Conservation (phyloP, 2,329 filamentous ascomycete species). For the Alternaria incomplexa region DNA sequence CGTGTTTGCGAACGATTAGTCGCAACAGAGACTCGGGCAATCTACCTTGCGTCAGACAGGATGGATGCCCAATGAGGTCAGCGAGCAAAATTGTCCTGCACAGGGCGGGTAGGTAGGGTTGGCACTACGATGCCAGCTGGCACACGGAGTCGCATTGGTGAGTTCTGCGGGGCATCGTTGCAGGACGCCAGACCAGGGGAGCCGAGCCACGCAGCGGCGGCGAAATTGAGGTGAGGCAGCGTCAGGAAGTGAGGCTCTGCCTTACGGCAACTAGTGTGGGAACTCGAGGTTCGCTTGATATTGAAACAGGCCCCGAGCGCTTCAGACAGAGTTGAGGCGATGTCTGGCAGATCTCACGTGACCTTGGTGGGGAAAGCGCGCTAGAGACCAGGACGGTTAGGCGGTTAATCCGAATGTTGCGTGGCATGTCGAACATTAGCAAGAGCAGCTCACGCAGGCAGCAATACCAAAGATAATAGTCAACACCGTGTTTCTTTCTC, state of each 20-base stretch:
- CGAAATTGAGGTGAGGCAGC: conserved; percentile 20
- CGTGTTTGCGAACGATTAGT: conserved; percentile 47
- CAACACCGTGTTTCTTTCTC: conserved; percentile 29
- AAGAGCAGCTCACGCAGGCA: conserved; percentile 38
- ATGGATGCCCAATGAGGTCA: conserved; percentile 38
- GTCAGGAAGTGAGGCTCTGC: conserved; percentile 34
- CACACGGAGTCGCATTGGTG: conserved; percentile 37
- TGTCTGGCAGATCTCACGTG: conserved; percentile 11
- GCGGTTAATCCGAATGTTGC: conserved; percentile 30
- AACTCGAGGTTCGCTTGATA: conserved; percentile 6
- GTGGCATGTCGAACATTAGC: conserved; percentile 47
- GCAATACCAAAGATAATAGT: conserved; percentile 26
- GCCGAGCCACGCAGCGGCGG: conserved; percentile 31
- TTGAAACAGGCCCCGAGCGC: conserved; percentile 14
- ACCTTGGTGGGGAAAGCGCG: conserved; percentile 11
- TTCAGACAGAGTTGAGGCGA: conserved; percentile 14
- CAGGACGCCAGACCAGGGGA: conserved; percentile 27
- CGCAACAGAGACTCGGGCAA: conserved; percentile 42
- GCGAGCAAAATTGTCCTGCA: conserved; percentile 41
- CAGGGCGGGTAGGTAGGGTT: conserved; percentile 42
- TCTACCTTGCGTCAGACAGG: conserved; percentile 45
- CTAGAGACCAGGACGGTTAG: conserved; percentile 17
- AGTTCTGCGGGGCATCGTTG: conserved; percentile 38
- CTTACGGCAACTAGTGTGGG: conserved; percentile 6
- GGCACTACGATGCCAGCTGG: conserved; percentile 42